These are phyloP conservation scores for Alternaria solani DNA, from an alignment of 2,329 filamentous ascomycete genomes.

Conservation along the genomic window DNA sequence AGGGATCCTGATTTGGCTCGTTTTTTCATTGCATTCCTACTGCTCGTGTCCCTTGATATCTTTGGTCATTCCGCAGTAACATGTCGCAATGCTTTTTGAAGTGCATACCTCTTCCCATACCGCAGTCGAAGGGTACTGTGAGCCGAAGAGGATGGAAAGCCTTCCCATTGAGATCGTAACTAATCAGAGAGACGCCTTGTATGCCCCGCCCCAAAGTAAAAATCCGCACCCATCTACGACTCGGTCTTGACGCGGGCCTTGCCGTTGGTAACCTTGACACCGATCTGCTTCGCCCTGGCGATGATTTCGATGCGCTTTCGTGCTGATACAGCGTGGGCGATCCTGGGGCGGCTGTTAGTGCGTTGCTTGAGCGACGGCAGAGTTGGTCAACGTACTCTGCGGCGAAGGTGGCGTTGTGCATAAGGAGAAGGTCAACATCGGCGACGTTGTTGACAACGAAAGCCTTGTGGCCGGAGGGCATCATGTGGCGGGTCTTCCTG, in stretches of 20 bases:
- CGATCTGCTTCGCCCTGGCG: slow-evolving; percentile 94
- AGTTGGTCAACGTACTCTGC: slow-evolving; percentile 77
- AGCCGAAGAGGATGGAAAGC: slow-evolving; percentile 41
- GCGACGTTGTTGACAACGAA: slow-evolving; percentile 97
- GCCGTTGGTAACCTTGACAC: slow-evolving; percentile 99
- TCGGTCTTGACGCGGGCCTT: slow-evolving; percentile 99
- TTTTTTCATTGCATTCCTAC: slow-evolving; percentile 40
- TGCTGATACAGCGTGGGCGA: slow-evolving; percentile 96
- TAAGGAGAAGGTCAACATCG: slow-evolving; percentile 96
- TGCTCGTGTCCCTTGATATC: slow-evolving; percentile 29
- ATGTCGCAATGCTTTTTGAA: slow-evolving; percentile 40
- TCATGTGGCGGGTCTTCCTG: slow-evolving; percentile 99
- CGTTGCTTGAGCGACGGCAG: background rate
- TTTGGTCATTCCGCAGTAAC: slow-evolving; percentile 26
- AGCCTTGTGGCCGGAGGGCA: slow-evolving; percentile 98
- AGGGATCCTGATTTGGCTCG: slow-evolving; percentile 26
- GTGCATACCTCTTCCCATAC: slow-evolving; percentile 39
- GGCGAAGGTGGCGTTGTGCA: slow-evolving; percentile 99
- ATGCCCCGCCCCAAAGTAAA: slow-evolving; percentile 45
- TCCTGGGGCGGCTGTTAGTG: slow-evolving; percentile 65
- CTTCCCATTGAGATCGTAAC: slow-evolving; percentile 49
- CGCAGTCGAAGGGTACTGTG: slow-evolving; percentile 27
- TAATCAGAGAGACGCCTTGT: slow-evolving; percentile 51
- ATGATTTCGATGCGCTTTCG: slow-evolving; percentile 99
- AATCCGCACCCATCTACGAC: slow-evolving; percentile 60